A percentile compares a stretch with the other conserved stretches of the same genome.
These are phyloP conservation scores for Talaromyces verruculosus DNA, from an alignment of 2,329 filamentous ascomycete genomes.

Conservation along the genomic window DNA sequence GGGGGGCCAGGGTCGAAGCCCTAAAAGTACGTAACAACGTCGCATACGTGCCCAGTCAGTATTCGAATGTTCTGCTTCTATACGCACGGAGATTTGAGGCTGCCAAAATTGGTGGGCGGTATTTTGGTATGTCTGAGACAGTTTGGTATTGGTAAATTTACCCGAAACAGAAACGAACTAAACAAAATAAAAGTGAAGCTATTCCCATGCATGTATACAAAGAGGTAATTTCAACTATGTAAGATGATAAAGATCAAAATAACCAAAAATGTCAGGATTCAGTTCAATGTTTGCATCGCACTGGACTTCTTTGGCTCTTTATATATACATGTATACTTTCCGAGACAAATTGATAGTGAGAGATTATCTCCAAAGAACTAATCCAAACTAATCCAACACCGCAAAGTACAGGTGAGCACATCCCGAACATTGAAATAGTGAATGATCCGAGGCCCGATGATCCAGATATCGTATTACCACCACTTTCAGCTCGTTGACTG, in stretches of 20 bases:
- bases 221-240: background rate
- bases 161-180: background rate
- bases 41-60: background rate
- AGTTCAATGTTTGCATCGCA: background rate
- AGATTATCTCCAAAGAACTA: background rate
- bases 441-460: background rate
- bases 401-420: background rate
- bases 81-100: too few species aligned
- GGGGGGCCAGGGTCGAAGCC: constrained; percentile 1
- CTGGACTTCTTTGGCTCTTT: background rate
- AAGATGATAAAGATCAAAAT: background rate
- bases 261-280: background rate
- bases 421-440: background rate
- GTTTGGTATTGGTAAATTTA: background rate
- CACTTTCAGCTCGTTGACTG: background rate
- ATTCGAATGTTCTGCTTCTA: background rate
- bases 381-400: background rate
- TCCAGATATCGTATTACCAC: background rate
- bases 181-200: background rate
- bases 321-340: background rate
- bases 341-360: background rate
- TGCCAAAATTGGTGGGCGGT: too few species aligned
- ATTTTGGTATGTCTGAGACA: background rate
- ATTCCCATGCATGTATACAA: background rate
- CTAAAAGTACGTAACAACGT: background rate